These are phyloP conservation scores for Pyrenophora tritici-repentis DNA, from an alignment of 2,329 filamentous ascomycete species.

Conservation along the genomic window DNA sequence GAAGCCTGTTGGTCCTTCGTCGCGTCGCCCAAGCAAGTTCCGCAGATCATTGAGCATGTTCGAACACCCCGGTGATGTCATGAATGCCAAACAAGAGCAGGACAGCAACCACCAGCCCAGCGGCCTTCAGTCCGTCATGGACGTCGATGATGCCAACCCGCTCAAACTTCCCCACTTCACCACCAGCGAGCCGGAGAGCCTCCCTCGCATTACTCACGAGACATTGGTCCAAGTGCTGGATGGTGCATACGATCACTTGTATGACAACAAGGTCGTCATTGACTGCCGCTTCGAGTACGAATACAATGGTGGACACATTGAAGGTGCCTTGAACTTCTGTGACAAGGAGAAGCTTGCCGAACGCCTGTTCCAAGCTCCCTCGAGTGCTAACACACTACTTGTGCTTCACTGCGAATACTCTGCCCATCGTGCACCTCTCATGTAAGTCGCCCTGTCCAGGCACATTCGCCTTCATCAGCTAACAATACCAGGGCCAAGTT, in stretches of 20 bases:
- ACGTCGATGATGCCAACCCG: slow-evolving; percentile 76
- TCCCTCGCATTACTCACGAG: slow-evolving; percentile 82
- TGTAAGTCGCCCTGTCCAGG: slow-evolving; percentile 55
- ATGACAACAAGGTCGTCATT: slow-evolving; percentile 82
- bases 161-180: slow-evolving; percentile 83
- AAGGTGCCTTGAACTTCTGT: slow-evolving; percentile 93
- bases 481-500: slow-evolving; percentile 69
- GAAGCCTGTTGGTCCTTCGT: slow-evolving; percentile 66
- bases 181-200: slow-evolving; percentile 79
- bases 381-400: slow-evolving; percentile 76
- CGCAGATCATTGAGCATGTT: slow-evolving; percentile 97
- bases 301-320: slow-evolving; percentile 94
- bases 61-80: slow-evolving; percentile 84
- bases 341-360: slow-evolving; percentile 86
- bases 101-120: slow-evolving; percentile 62
- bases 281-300: slow-evolving; percentile 99
- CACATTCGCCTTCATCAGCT: slow-evolving; percentile 11
- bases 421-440: slow-evolving; percentile 90
- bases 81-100: slow-evolving; percentile 70
- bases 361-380: slow-evolving; percentile 69
- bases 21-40: slow-evolving; percentile 75
- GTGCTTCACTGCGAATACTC: slow-evolving; percentile 99
- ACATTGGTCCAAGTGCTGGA: slow-evolving; percentile 88
- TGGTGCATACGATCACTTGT: slow-evolving; percentile 76
- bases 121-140: slow-evolving; percentile 75